These are phyloP conservation scores for Metarhizium rileyi DNA, from an alignment of 2,329 filamentous ascomycete species.

Conservation along the genomic window DNA sequence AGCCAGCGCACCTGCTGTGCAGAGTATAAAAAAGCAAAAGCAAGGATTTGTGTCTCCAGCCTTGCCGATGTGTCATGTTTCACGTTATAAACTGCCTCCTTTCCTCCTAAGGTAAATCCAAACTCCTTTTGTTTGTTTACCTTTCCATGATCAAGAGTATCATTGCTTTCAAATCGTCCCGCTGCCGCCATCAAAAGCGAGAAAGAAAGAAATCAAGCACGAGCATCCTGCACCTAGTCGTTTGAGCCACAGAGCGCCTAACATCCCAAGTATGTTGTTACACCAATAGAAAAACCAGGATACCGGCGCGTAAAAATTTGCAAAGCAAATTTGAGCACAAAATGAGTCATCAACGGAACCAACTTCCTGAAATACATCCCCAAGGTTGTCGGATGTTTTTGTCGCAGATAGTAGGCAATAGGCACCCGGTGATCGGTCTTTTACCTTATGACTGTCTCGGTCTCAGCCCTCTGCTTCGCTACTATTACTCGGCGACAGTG, in stretches of 20 bases:
- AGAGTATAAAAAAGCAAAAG: constrained; percentile 2
- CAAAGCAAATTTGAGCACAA: background rate
- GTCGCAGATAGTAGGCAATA: background rate
- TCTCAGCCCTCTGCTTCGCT: background rate
- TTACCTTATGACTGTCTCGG: background rate
- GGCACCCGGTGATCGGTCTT: background rate
- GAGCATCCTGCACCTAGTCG: constrained; percentile 3
- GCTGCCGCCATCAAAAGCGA: background rate
- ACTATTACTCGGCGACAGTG: constrained; percentile 18
- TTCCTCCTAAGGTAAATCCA: constrained; percentile 11
- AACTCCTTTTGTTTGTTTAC: constrained; percentile 12
- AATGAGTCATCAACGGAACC: background rate
- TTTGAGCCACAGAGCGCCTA: constrained; percentile 5
- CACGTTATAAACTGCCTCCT: constrained; percentile 10
- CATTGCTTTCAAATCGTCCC: constrained; percentile 1
- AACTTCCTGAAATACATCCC: background rate
- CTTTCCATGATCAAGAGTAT: background rate
- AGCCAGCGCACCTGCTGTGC: background rate
- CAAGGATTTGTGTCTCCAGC: background rate
- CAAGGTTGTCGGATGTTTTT: background rate
- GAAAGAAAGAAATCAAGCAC: background rate
- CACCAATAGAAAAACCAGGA: constrained; percentile 15
- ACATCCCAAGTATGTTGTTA: constrained; percentile 17
- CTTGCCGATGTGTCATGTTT: constrained; percentile 10
- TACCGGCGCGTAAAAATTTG: background rate